A percentile compares a stretch with the other conserved stretches of the same genome.
These are phyloP conservation scores for Metschnikowia proteae DNA, from an alignment of 805 yeast species.

Conservation along the genomic window DNA sequence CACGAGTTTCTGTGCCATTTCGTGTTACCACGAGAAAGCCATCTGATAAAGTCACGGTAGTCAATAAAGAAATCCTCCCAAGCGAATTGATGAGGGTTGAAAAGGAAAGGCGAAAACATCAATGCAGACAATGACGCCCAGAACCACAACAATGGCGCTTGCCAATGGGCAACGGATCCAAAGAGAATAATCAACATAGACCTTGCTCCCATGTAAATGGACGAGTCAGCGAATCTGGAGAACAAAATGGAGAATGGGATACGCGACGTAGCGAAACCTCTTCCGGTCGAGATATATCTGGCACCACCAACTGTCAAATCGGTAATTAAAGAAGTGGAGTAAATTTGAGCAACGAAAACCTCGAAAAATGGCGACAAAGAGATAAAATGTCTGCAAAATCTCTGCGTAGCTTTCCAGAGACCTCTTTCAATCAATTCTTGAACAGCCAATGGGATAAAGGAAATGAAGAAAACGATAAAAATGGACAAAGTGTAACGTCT, in stretches of 20 bases:
- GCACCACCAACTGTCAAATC: slow-evolving; percentile 80
- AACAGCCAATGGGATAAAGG: slow-evolving; percentile 70
- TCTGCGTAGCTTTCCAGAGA: slow-evolving; percentile 59
- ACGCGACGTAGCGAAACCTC: slow-evolving; percentile 77
- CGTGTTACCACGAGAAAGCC: slow-evolving; percentile 80
- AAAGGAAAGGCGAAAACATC: slow-evolving; percentile 67
- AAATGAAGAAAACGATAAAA: slow-evolving; percentile 67
- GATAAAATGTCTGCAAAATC: slow-evolving; percentile 62
- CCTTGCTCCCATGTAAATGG: slow-evolving; percentile 82
- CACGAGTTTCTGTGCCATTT: slow-evolving; percentile 87
- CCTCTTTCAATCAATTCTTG: slow-evolving; percentile 79
- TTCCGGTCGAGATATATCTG: slow-evolving; percentile 74
- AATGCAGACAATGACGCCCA: slow-evolving; percentile 68
- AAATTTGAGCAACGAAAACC: slow-evolving; percentile 72
- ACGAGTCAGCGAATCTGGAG: slow-evolving; percentile 61
- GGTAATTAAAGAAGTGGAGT: slow-evolving; percentile 63
- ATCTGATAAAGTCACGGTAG: slow-evolving; percentile 50
- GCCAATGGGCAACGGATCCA: slow-evolving; percentile 63
- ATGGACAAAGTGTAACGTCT: slow-evolving; percentile 70
- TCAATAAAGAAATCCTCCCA: slow-evolving; percentile 69
- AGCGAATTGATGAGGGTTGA: slow-evolving; percentile 74
- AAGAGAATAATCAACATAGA: slow-evolving; percentile 62
- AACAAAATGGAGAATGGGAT: slow-evolving; percentile 62
- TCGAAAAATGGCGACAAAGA: slow-evolving; percentile 78
- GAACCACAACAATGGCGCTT: slow-evolving; percentile 55